Evolutionary conservation across 495 filamentous ascomycete species (phyloP).

Genomic region (Penicillium alfredii): DNA sequence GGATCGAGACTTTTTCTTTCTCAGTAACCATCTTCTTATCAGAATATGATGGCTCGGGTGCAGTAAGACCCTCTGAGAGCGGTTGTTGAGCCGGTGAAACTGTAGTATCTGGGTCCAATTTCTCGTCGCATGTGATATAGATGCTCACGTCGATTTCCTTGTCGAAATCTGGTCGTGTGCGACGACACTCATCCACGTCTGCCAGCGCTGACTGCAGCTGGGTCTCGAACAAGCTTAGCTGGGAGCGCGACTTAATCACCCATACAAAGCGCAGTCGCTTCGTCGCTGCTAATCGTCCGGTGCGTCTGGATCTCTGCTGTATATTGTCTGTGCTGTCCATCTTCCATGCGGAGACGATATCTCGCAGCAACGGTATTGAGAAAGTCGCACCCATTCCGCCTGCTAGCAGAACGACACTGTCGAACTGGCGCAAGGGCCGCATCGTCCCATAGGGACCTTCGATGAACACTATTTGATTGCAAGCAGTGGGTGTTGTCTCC

Average conservation of each 20-base stretch:
- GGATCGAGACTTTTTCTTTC: slow-evolving; percentile 18
- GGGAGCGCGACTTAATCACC: slow-evolving; percentile 61
- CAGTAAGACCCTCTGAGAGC: neutral
- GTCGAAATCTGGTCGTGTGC: slow-evolving; percentile 23
- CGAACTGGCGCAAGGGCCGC: slow-evolving; percentile 47
- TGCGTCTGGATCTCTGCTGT: neutral
- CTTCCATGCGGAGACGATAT: slow-evolving; percentile 41
- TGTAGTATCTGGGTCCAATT: slow-evolving; percentile 20
- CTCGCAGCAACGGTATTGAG: slow-evolving; percentile 46
- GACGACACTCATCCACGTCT: slow-evolving; percentile 38
- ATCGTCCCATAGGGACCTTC: slow-evolving; percentile 52
- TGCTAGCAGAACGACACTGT: slow-evolving; percentile 57
- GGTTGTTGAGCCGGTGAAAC: neutral
- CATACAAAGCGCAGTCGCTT: slow-evolving; percentile 66
- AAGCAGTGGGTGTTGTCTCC: neutral
- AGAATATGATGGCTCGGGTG: neutral
- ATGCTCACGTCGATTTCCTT: slow-evolving; percentile 49
- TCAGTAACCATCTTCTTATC: slow-evolving; percentile 6
- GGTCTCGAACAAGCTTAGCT: slow-evolving; percentile 63
- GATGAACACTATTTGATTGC: slow-evolving; percentile 26
- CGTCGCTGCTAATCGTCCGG: slow-evolving; percentile 40
- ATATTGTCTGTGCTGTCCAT: slow-evolving; percentile 7
- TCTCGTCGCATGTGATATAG: slow-evolving; percentile 56
- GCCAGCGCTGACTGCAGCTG: slow-evolving; percentile 53
- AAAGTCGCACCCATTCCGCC: slow-evolving; percentile 54